A percentile compares a stretch with the other conserved stretches of the same genome.
phyloP scores from a whole-genome alignment of 306 rosid species.

The Corylus heterophylla region DNA sequence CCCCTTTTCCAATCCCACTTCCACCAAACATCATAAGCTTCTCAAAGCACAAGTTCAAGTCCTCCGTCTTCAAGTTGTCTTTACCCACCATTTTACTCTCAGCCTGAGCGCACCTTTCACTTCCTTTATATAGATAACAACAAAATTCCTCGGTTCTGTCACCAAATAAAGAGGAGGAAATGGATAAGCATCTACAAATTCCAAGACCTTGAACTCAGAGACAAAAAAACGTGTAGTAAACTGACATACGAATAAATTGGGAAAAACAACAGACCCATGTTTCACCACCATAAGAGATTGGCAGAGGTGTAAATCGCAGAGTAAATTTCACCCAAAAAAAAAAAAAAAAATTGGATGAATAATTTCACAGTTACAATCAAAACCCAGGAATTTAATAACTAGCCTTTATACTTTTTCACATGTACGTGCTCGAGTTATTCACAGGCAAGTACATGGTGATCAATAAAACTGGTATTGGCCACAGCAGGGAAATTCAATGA shows the following conservation, averaged over 20 bases:
- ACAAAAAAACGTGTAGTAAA: constrained; percentile 9
- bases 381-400: constrained; percentile 20
- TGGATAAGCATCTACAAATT: constrained; percentile 23
- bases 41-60: constrained; percentile 78
- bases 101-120: constrained; percentile 25
- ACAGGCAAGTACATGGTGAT: background rate
- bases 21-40: constrained; percentile 69
- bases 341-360: no score
- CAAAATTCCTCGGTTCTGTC: constrained; percentile 21
- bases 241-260: constrained; percentile 19
- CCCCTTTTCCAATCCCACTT: constrained; percentile 30
- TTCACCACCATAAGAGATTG: constrained; percentile 26
- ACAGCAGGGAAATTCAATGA: constrained; percentile 1
- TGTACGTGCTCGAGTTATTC: background rate
- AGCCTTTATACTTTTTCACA: background rate
- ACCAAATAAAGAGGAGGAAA: constrained; percentile 3
- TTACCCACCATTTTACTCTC: constrained; percentile 59
- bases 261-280: constrained; percentile 30
- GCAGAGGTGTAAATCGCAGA: constrained; percentile 27
- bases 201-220: constrained; percentile 23
- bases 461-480: background rate
- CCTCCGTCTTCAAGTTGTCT: constrained; percentile 57
- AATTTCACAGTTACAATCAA: constrained; percentile 2
- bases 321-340: background rate
- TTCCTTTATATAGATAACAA: background rate